phyloP scores from a whole-genome alignment of 108 stramenopile species.

The Epithemia pelagica region DNA sequence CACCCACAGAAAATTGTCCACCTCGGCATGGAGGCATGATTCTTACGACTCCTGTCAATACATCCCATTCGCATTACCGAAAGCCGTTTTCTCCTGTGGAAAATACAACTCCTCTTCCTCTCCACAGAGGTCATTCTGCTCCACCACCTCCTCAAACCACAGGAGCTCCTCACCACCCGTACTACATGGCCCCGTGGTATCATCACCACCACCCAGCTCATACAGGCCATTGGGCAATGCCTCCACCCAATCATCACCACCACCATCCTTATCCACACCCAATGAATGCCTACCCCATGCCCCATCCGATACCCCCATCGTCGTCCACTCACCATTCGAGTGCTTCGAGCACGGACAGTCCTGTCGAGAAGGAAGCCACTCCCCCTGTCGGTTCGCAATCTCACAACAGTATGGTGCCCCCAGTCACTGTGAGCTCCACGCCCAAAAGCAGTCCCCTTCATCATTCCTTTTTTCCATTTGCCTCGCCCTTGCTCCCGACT shows the following conservation, averaged over 20 bases:
- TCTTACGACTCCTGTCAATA: background rate
- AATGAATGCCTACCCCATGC: background rate
- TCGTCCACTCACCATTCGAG: background rate
- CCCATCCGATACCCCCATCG: background rate
- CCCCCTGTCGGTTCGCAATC: background rate
- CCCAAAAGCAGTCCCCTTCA: background rate
- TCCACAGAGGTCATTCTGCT: no score
- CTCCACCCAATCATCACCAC: background rate
- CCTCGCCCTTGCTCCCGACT: background rate
- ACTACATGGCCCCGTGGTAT: background rate
- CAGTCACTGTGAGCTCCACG: background rate
- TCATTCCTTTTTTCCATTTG: background rate
- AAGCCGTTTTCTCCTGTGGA: background rate
- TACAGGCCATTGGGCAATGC: background rate
- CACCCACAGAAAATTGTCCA: background rate
- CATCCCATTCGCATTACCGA: background rate
- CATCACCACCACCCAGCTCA: background rate
- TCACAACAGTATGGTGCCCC: background rate
- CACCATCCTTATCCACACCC: no score
- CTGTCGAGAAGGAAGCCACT: background rate
- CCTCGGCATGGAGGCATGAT: background rate
- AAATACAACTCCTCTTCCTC: background rate
- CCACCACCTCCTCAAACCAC: background rate
- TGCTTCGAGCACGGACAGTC: no score
- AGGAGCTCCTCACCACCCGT: background rate